Evolutionary conservation across 805 yeast genomes (phyloP).

Genomic region (Lachancea sp.): DNA sequence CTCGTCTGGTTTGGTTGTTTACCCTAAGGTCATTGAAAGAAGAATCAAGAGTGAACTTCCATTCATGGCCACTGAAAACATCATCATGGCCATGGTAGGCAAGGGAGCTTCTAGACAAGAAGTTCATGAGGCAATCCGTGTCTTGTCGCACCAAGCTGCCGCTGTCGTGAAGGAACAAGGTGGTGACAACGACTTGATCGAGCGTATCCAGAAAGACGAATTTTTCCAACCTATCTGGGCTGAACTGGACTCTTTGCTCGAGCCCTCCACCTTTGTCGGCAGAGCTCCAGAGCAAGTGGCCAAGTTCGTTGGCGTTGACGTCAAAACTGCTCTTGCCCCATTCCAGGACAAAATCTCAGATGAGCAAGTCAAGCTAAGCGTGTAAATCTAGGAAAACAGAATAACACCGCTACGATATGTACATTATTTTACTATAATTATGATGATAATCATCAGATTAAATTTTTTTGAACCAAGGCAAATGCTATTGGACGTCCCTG

Average conservation of each 20-base stretch:
- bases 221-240: conserved; percentile 87
- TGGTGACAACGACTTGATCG: conserved; percentile 95
- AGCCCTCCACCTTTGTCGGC: conserved; percentile 93
- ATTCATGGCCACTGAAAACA: conserved; percentile 98
- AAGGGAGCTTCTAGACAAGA: conserved; percentile 97
- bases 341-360: conserved; percentile 52
- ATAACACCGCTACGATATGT: neutral
- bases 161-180: conserved; percentile 97
- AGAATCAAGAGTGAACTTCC: conserved; percentile 92
- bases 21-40: conserved; percentile 97
- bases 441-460: neutral
- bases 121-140: conserved; percentile 96
- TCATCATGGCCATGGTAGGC: conserved; percentile 99
- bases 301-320: conserved; percentile 81
- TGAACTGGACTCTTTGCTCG: conserved; percentile 73
- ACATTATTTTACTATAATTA: neutral
- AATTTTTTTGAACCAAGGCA: neutral
- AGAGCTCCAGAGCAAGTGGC: conserved; percentile 98
- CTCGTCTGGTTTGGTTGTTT: conserved; percentile 91
- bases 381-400: conserved; percentile 35
- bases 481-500: too few species aligned
- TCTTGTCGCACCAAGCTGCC: conserved; percentile 93
- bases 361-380: conserved; percentile 73
- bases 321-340: conserved; percentile 72
- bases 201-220: conserved; percentile 67